Conservation (phyloP, 371 early-diverging fungal species). For the Paraphysoderma sedebokerense region DNA sequence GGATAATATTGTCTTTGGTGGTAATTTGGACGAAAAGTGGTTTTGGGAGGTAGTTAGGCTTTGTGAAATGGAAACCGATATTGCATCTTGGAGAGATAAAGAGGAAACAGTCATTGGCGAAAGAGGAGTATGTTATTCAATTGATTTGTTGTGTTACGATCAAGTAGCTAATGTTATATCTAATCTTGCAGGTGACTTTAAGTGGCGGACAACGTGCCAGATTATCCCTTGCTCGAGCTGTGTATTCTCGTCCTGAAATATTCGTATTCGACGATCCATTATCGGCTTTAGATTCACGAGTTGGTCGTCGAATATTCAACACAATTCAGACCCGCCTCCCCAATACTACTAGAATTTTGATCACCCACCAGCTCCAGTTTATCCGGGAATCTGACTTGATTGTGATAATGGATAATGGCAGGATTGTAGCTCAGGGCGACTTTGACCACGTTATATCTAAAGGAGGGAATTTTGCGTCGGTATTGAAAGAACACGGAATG, state of each 20-base stretch:
- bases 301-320: constrained; percentile 20
- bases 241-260: constrained; percentile 19
- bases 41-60: constrained; percentile 12
- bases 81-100: constrained; percentile 14
- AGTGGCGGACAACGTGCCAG: constrained; percentile 27
- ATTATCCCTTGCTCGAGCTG: constrained; percentile 18
- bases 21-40: constrained; percentile 9
- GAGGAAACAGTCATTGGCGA: constrained; percentile 24
- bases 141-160: constrained; percentile 4
- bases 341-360: neutral
- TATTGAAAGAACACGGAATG: no score
- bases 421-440: constrained; percentile 6
- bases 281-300: constrained; percentile 22
- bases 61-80: constrained; percentile 19
- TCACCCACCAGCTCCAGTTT: constrained; percentile 3
- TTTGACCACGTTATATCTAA: constrained; percentile 4
- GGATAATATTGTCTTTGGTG: constrained; percentile 15
- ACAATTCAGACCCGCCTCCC: constrained; percentile 1
- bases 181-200: constrained; percentile 11
- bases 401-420: constrained; percentile 5
- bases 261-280: constrained; percentile 26
- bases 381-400: constrained; percentile 7
- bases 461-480: no score
- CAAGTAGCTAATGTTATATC: neutral
- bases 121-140: no score